Percentiles rank a stretch among this genome's conserved stretches.
phyloP scores from a whole-genome alignment of 352 stramenopile genomes.

The Globisporangium spiculum region DNA sequence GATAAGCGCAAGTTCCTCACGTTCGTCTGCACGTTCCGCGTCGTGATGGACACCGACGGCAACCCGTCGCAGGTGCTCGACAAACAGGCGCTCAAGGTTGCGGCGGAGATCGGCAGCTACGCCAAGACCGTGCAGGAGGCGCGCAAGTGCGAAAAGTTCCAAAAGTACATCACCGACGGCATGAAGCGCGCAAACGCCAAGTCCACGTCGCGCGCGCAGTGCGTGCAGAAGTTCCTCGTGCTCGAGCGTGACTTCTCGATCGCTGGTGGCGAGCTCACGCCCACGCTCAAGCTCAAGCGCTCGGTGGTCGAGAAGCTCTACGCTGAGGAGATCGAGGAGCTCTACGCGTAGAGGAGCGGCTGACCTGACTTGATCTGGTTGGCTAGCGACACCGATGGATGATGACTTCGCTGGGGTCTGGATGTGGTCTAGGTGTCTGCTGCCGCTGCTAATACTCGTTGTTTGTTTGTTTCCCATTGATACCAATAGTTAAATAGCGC shows the following conservation, averaged over 20 bases:
- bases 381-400: background rate
- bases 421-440: background rate
- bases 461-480: background rate
- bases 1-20: constrained; percentile 90
- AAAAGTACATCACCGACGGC: constrained; percentile 70
- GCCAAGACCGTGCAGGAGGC: constrained; percentile 83
- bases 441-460: background rate
- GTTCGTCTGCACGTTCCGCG: constrained; percentile 81
- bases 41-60: constrained; percentile 56
- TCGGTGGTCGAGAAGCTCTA: constrained; percentile 87
- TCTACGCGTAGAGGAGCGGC: constrained; percentile 56
- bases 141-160: constrained; percentile 59
- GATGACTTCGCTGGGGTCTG: background rate
- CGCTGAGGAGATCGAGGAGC: constrained; percentile 73
- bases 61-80: constrained; percentile 72
- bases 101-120: constrained; percentile 51
- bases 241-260: constrained; percentile 84
- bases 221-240: constrained; percentile 80
- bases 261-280: constrained; percentile 87
- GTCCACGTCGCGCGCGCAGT: constrained; percentile 48
- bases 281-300: constrained; percentile 94
- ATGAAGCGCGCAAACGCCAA: constrained; percentile 61
- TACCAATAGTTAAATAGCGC: constrained; percentile 6
- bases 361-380: background rate
- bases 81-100: constrained; percentile 55